phyloP scores from a whole-genome alignment of 345 rosid genomes.

The Populus euphratica region DNA sequence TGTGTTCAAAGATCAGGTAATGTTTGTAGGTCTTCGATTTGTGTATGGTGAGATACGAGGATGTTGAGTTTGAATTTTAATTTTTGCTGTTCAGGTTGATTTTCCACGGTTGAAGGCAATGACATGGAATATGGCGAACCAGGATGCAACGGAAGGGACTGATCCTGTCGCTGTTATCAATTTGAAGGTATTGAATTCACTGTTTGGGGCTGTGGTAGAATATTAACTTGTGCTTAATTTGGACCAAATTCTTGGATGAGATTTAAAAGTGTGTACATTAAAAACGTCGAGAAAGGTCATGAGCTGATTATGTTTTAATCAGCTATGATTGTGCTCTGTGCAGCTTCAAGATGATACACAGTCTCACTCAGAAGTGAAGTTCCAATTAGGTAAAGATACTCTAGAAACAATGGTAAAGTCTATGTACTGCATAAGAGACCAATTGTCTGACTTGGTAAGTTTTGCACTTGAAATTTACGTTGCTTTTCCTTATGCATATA shows the following conservation, averaged over 20 bases:
- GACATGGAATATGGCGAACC: conserved; percentile 52
- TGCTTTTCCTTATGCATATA: not conserved
- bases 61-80: not conserved
- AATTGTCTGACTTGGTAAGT: conserved; percentile 40
- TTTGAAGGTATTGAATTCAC: conserved; percentile 37
- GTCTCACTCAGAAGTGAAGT: conserved; percentile 39
- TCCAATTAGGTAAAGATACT: conserved; percentile 44
- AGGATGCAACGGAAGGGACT: conserved; percentile 17
- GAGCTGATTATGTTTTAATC: not conserved
- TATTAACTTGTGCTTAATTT: not conserved
- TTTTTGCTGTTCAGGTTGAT: conserved; percentile 30
- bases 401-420: conserved; percentile 41
- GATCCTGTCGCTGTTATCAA: conserved; percentile 49
- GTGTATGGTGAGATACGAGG: not conserved
- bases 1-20: conserved; percentile 48
- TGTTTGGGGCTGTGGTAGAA: not conserved
- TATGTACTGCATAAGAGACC: conserved; percentile 44
- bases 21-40: not conserved
- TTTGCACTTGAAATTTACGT: conserved; percentile 6
- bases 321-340: not conserved
- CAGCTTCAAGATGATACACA: conserved; percentile 55
- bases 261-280: no score
- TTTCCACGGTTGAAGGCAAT: conserved; percentile 51
- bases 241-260: not conserved
- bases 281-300: not conserved